Percentiles rank a stretch among this genome's conserved stretches.
Evolutionary conservation across 306 rosid genomes (phyloP).

Genomic region (Albizia julibrissin): DNA sequence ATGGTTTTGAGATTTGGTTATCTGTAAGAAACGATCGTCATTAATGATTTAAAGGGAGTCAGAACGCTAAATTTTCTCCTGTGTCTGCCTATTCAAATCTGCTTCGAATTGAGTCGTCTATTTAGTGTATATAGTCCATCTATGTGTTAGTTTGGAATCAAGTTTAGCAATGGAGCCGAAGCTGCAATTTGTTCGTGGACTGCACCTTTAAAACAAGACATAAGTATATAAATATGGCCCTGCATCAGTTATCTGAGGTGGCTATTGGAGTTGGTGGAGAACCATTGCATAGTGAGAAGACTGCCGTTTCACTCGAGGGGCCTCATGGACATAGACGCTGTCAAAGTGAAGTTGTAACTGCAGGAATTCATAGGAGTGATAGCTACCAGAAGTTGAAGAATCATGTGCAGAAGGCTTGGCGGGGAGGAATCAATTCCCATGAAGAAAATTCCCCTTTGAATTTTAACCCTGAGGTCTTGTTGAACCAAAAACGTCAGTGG

Average conservation of each 20-base stretch:
- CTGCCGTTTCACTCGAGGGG: slow-evolving; percentile 41
- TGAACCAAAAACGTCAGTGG: slow-evolving; percentile 97
- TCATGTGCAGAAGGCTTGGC: slow-evolving; percentile 74
- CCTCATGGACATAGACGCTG: slow-evolving; percentile 56
- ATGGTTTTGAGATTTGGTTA: slow-evolving; percentile 32
- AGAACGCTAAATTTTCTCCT: slow-evolving; percentile 26
- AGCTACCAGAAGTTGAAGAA: slow-evolving; percentile 69
- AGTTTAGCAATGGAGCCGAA: slow-evolving; percentile 22
- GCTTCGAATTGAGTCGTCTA: slow-evolving; percentile 24
- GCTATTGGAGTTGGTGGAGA: slow-evolving; percentile 71
- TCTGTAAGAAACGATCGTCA: slow-evolving; percentile 36
- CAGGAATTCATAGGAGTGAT: slow-evolving; percentile 45
- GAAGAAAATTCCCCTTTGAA: slow-evolving; percentile 39
- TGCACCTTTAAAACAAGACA: slow-evolving; percentile 47
- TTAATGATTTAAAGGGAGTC: slow-evolving; percentile 23
- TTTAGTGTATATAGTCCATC: slow-evolving; percentile 36
- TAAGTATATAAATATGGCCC: slow-evolving; percentile 47
- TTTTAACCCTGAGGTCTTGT: slow-evolving; percentile 89
- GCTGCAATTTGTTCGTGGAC: slow-evolving; percentile 31
- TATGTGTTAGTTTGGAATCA: slow-evolving; percentile 25
- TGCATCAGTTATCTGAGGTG: slow-evolving; percentile 72
- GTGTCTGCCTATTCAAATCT: slow-evolving; percentile 30
- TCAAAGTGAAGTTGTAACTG: slow-evolving; percentile 59
- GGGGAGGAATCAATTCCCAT: slow-evolving; percentile 53
- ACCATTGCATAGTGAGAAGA: slow-evolving; percentile 44